Percentiles rank a stretch among this genome's conserved stretches.
Evolutionary conservation across 2,329 filamentous ascomycete species (phyloP).

Genomic region (Phyllosticta citrichinensis): DNA sequence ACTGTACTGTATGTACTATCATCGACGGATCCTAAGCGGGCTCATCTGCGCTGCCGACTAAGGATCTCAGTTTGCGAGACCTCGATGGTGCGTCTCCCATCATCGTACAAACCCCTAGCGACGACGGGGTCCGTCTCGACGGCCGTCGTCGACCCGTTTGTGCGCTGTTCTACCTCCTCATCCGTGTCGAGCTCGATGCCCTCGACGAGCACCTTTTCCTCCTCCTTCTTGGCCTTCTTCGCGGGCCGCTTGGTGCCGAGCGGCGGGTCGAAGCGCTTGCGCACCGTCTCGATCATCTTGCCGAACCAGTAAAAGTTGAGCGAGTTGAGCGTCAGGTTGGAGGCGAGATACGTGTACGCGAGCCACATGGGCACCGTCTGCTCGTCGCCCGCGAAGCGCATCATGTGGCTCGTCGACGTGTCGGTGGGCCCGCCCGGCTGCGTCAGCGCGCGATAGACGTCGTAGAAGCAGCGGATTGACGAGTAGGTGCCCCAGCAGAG

Average conservation of each 20-base stretch:
- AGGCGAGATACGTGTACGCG: conserved; percentile 54
- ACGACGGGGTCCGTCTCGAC: background rate
- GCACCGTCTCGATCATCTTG: conserved; percentile 74
- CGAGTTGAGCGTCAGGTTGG: conserved; percentile 62
- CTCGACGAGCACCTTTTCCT: conserved; percentile 14
- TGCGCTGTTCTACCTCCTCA: conserved; percentile 11
- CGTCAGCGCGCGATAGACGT: conserved; percentile 46
- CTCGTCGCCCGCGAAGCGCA: conserved; percentile 34
- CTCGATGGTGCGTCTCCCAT: conserved; percentile 5
- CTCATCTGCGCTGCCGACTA: conserved; percentile 4
- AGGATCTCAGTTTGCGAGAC: conserved; percentile 1
- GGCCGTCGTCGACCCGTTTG: background rate
- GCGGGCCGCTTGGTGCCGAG: conserved; percentile 31
- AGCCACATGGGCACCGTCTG: conserved; percentile 56
- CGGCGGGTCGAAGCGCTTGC: conserved; percentile 61
- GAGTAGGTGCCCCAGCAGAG: conserved; percentile 70
- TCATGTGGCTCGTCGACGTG: conserved; percentile 30
- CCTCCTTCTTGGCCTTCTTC: conserved; percentile 17
- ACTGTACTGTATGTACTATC: background rate
- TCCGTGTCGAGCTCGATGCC: conserved; percentile 14
- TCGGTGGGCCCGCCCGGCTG: conserved; percentile 10
- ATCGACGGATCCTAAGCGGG: background rate
- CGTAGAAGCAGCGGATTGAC: conserved; percentile 53
- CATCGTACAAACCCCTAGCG: conserved; percentile 6
- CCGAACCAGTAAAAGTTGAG: conserved; percentile 80